These are phyloP conservation scores for Dillenia suffruticosa DNA, from an alignment of 164 flowering plant genomes.

Conservation along the genomic window DNA sequence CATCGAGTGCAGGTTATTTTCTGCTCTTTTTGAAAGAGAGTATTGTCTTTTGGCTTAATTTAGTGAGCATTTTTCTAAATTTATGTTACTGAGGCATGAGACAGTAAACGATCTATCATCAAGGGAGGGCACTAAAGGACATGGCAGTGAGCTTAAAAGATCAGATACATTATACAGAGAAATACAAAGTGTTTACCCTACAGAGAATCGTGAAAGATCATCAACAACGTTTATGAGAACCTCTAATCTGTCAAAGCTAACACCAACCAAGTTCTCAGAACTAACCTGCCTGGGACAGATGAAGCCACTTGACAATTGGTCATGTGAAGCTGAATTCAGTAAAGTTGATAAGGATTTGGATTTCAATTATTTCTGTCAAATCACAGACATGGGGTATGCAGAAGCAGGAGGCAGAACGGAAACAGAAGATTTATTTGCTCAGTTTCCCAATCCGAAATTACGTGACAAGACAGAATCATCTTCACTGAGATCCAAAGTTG, in stretches of 20 bases:
- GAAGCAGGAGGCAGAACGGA: constrained; percentile 2
- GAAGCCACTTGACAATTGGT: constrained; percentile 15
- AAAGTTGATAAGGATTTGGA: constrained; percentile 16
- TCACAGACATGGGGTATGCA: background rate
- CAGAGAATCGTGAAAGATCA: constrained; percentile 9
- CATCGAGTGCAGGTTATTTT: constrained; percentile 61
- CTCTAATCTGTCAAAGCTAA: constrained; percentile 18
- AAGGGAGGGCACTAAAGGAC: constrained; percentile 19
- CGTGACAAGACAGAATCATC: constrained; percentile 10
- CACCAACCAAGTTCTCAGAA: constrained; percentile 7
- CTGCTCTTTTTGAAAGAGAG: background rate
- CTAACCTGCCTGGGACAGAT: constrained; percentile 14
- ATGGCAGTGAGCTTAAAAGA: constrained; percentile 8
- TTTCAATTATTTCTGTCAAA: constrained; percentile 16
- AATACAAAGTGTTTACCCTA: constrained; percentile 4
- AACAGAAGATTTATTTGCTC: constrained; percentile 22
- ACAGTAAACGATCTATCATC: constrained; percentile 14
- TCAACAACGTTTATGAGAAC: constrained; percentile 16
- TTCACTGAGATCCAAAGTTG: constrained; percentile 13
- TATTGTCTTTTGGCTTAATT: background rate
- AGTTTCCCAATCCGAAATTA: constrained; percentile 16
- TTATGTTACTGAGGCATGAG: constrained; percentile 39
- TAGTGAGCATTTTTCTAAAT: constrained; percentile 4
- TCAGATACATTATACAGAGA: constrained; percentile 12
- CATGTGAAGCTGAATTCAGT: constrained; percentile 23